Evolutionary conservation across 176 grass and related monocot species (phyloP).

Genomic region (Areca catechu): DNA sequence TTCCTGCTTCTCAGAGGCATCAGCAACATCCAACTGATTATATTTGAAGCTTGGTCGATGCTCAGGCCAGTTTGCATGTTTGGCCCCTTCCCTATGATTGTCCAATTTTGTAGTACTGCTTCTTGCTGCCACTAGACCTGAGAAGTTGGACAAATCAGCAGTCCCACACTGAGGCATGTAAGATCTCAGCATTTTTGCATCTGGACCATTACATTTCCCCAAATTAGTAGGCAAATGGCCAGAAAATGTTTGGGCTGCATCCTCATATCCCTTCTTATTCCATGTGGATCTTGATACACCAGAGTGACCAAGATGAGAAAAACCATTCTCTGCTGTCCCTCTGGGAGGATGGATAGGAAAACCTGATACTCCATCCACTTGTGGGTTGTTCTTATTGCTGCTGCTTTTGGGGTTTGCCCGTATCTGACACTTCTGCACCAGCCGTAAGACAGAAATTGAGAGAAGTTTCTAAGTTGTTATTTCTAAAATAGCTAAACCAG

Average conservation of each 20-base stretch:
- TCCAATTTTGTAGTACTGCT: conserved; percentile 49
- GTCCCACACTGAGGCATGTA: conserved; percentile 35
- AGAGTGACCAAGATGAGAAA: conserved; percentile 41
- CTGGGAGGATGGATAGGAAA: conserved; percentile 58
- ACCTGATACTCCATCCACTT: conserved; percentile 55
- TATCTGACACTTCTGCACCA: conserved; percentile 42
- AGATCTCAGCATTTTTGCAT: conserved; percentile 41
- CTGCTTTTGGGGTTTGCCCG: conserved; percentile 59
- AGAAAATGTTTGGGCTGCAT: not conserved
- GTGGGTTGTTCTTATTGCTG: conserved; percentile 64
- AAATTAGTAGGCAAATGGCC: conserved; percentile 62
- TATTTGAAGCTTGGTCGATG: conserved; percentile 52
- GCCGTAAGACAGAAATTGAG: not conserved
- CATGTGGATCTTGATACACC: conserved; percentile 16
- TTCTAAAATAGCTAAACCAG: not conserved
- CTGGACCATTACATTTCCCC: conserved; percentile 43
- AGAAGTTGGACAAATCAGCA: conserved; percentile 45
- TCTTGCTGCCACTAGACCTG: conserved; percentile 43
- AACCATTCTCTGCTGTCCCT: conserved; percentile 52
- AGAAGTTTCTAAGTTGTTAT: conserved; percentile 9
- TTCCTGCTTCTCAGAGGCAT: conserved; percentile 47
- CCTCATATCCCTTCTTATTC: too few relatives aligned
- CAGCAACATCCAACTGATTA: conserved; percentile 38
- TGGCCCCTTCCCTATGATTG: conserved; percentile 58
- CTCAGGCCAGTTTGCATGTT: conserved; percentile 38